Evolutionary conservation across 2,329 filamentous ascomycete genomes (phyloP).

Genomic region (Tricladium varicosporioides): DNA sequence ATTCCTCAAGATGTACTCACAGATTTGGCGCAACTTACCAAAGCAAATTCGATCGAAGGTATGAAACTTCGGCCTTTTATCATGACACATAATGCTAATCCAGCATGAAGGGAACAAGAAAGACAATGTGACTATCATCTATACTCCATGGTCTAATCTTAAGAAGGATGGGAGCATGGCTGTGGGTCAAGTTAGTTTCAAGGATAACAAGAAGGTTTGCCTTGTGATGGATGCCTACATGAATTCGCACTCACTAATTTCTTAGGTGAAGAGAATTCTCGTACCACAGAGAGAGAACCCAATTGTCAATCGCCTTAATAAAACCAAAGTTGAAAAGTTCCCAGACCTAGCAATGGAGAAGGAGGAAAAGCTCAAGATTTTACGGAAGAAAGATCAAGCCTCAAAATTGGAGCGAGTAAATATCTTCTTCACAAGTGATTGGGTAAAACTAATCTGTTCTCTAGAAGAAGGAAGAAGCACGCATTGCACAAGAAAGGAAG

Average conservation of each 20-base stretch:
- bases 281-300: conserved; percentile 80
- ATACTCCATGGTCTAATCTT: conserved; percentile 96
- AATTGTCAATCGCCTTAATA: conserved; percentile 96
- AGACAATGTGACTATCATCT: conserved; percentile 94
- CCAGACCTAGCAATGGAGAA: conserved; percentile 81
- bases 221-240: not conserved
- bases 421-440: not conserved
- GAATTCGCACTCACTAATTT: not conserved
- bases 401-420: conserved; percentile 60
- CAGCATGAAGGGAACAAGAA: conserved; percentile 81
- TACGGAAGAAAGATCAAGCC: conserved; percentile 70
- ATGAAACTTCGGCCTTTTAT: conserved; percentile 16
- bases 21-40: conserved; percentile 95
- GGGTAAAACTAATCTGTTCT: not conserved
- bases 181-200: conserved; percentile 90
- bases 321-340: conserved; percentile 86
- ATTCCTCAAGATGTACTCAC: conserved; percentile 72
- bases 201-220: conserved; percentile 70
- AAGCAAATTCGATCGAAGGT: conserved; percentile 98
- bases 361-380: conserved; percentile 69
- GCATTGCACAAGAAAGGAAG: conserved; percentile 73
- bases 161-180: conserved; percentile 97
- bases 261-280: conserved; percentile 74
- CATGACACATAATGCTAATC: conserved; percentile 16
- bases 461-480: conserved; percentile 74